Evolutionary conservation across 306 rosid genomes (phyloP).

Genomic region (Alnus rubra): DNA sequence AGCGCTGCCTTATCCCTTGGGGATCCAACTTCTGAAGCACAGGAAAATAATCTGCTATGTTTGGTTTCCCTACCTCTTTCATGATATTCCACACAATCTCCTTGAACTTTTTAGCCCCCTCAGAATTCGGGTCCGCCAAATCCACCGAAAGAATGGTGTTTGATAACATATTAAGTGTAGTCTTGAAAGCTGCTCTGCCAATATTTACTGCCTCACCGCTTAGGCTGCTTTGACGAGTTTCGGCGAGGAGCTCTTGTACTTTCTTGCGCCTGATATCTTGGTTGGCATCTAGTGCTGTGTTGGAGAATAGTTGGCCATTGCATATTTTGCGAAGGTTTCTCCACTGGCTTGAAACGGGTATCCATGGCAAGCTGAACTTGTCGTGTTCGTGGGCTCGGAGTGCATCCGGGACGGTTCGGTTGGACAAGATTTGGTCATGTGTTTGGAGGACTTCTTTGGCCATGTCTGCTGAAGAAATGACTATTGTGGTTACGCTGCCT

Average conservation of each 20-base stretch:
- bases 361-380: slow-evolving; percentile 30
- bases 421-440: slow-evolving; percentile 43
- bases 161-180: slow-evolving; percentile 41
- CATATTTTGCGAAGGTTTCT: slow-evolving; percentile 39
- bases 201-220: slow-evolving; percentile 39
- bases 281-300: slow-evolving; percentile 37
- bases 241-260: slow-evolving; percentile 24
- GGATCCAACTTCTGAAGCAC: slow-evolving; percentile 40
- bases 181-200: slow-evolving; percentile 42
- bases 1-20: slow-evolving; percentile 28
- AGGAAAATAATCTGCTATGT: slow-evolving; percentile 46
- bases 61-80: slow-evolving; percentile 39
- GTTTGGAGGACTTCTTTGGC: slow-evolving; percentile 47
- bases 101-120: slow-evolving; percentile 30
- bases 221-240: slow-evolving; percentile 2
- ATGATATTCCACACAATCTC: slow-evolving; percentile 28
- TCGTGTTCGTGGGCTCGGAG: slow-evolving; percentile 30
- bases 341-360: slow-evolving; percentile 42
- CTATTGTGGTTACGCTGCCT: slow-evolving; percentile 45
- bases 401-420: slow-evolving; percentile 37
- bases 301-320: slow-evolving; percentile 34
- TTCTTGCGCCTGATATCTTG: slow-evolving; percentile 17
- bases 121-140: slow-evolving; percentile 23
- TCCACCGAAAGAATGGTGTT: slow-evolving; percentile 48
- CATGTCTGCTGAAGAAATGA: slow-evolving; percentile 38